Evolutionary conservation across 495 filamentous ascomycete genomes (phyloP).

Genomic region (Chaetomium tenue): DNA sequence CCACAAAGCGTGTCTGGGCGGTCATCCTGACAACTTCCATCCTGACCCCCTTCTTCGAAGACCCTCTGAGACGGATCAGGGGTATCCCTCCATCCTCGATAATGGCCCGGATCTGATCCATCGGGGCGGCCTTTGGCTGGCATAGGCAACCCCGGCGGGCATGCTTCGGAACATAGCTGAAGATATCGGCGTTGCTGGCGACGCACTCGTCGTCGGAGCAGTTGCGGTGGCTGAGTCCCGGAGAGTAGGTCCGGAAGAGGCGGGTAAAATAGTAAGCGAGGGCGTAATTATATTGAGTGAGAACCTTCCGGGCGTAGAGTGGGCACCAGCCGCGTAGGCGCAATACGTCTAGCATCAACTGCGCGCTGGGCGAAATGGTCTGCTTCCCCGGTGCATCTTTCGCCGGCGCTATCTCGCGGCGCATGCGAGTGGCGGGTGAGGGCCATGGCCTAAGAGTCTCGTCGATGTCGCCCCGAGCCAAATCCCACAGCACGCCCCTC

Average conservation of each 20-base stretch:
- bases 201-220: conserved; percentile 29
- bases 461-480: conserved; percentile 21
- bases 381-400: conserved; percentile 14
- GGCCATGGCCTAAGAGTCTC: conserved; percentile 23
- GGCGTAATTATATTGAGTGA: conserved; percentile 26
- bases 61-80: conserved; percentile 18
- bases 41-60: conserved; percentile 10
- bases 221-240: conserved; percentile 14
- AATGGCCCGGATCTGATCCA: conserved; percentile 27
- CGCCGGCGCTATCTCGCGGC: conserved; percentile 20
- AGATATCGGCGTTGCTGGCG: conserved; percentile 26
- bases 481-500: conserved; percentile 21
- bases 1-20: conserved; percentile 21
- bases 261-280: conserved; percentile 29
- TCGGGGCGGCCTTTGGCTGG: conserved; percentile 20
- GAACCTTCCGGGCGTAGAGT: conserved; percentile 24
- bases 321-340: conserved; percentile 30
- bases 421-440: conserved; percentile 10
- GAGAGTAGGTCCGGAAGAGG: conserved; percentile 20
- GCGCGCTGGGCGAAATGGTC: conserved; percentile 21
- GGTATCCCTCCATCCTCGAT: conserved; percentile 26
- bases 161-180: conserved; percentile 26
- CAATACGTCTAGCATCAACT: conserved; percentile 28
- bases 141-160: conserved; percentile 26
- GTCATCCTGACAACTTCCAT: conserved; percentile 24